A percentile compares a stretch with the other conserved stretches of the same genome.
Evolutionary conservation across 2,329 filamentous ascomycete genomes (phyloP).

Genomic region (Penicillium sp.): DNA sequence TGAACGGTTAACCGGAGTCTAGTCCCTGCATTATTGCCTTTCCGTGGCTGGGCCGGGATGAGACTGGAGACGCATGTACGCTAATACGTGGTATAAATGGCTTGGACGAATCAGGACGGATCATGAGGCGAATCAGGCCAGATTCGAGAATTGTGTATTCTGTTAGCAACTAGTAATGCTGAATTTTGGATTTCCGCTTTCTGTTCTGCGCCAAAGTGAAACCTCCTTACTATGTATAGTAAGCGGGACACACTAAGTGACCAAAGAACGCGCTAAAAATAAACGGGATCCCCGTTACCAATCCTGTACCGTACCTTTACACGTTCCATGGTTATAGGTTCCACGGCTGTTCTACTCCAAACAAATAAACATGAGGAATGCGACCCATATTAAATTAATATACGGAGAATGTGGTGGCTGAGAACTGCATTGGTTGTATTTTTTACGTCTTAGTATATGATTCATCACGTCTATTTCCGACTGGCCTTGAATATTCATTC

Average conservation of each 20-base stretch:
- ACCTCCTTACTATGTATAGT: constrained; percentile 9
- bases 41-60: constrained; percentile 1
- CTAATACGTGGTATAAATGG: neutral
- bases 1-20: neutral
- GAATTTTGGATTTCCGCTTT: neutral
- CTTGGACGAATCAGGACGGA: neutral
- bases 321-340: neutral
- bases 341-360: neutral
- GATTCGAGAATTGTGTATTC: neutral
- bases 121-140: neutral
- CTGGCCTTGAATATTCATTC: no score
- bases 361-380: neutral
- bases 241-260: neutral
- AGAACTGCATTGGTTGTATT: neutral
- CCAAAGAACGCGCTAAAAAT: constrained; percentile 1
- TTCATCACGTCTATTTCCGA: no score
- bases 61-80: neutral
- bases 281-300: neutral
- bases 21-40: constrained; percentile 13
- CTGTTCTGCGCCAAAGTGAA: neutral
- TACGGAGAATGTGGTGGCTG: neutral
- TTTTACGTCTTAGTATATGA: no score
- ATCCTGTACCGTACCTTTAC: neutral
- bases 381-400: neutral
- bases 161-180: neutral